phyloP scores from a whole-genome alignment of 2,329 filamentous ascomycete genomes.

The Pseudogymnoascus sp. region DNA sequence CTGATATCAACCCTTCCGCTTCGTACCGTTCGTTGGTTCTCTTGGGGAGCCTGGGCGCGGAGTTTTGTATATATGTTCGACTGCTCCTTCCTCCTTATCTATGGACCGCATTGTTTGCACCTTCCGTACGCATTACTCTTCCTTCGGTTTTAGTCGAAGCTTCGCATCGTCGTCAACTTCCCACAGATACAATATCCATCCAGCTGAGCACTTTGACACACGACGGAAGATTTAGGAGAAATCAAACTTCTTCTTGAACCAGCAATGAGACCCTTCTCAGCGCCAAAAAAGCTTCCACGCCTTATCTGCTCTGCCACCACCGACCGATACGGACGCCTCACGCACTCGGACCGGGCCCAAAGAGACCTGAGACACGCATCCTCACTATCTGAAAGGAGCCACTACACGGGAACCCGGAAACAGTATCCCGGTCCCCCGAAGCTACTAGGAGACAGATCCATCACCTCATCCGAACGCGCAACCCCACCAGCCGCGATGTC shows the following conservation, averaged over 20 bases:
- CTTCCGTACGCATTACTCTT: neutral
- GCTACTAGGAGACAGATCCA: neutral
- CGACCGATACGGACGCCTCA: neutral
- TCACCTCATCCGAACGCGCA: neutral
- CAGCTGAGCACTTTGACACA: neutral
- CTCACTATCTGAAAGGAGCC: conserved; percentile 2
- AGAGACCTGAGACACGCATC: conserved; percentile 3
- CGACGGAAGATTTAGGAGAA: neutral
- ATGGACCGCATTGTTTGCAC: neutral
- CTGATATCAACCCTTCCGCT: neutral
- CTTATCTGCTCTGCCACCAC: neutral
- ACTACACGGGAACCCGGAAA: neutral
- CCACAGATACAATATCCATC: neutral
- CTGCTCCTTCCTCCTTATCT: neutral
- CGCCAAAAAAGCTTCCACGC: neutral
- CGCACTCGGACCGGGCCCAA: neutral
- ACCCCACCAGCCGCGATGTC: neutral
- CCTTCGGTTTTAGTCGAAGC: conserved; percentile 1
- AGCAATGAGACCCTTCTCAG: neutral
- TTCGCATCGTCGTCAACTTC: neutral
- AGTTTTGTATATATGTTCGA: conserved; percentile 4
- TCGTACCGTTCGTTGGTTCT: neutral
- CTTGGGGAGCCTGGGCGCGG: neutral
- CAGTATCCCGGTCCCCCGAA: neutral
- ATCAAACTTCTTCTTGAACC: neutral